These are phyloP conservation scores for Euphorbia tirucalli DNA, from an alignment of 345 rosid genomes.

Conservation along the genomic window DNA sequence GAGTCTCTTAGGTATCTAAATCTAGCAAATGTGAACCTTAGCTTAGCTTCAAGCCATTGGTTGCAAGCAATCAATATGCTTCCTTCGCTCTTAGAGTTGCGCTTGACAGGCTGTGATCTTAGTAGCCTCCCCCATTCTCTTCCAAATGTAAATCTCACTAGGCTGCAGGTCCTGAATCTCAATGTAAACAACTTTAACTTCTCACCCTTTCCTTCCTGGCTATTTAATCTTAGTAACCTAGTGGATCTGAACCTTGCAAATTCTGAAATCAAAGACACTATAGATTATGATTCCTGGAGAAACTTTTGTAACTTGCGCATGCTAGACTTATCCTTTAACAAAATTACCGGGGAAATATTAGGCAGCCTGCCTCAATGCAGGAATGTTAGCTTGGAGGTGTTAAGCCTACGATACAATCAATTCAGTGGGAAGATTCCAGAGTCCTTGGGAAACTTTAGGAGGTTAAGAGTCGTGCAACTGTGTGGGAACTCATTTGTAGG, in stretches of 20 bases:
- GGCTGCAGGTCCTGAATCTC: conserved; percentile 49
- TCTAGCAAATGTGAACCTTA: conserved; percentile 25
- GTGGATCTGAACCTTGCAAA: conserved; percentile 32
- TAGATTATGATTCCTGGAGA: conserved; percentile 35
- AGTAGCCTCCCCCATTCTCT: conserved; percentile 12
- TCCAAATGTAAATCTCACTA: conserved; percentile 32
- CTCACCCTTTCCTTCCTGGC: conserved; percentile 33
- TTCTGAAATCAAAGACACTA: conserved; percentile 24
- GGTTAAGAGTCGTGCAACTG: conserved; percentile 1
- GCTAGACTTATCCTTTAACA: conserved; percentile 49
- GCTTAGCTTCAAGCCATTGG: conserved; percentile 24
- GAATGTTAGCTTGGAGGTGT: conserved; percentile 29
- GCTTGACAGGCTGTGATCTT: conserved; percentile 23
- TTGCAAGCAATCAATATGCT: conserved; percentile 25
- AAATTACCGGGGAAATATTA: conserved; percentile 38
- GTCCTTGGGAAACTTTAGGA: conserved; percentile 13
- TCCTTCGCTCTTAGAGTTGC: conserved; percentile 34
- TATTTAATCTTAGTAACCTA: conserved; percentile 48
- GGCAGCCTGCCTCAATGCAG: conserved; percentile 24
- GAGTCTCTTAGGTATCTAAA: conserved; percentile 21
- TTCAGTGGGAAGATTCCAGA: conserved; percentile 10
- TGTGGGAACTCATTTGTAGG: conserved; percentile 10
- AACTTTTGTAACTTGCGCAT: conserved; percentile 30
- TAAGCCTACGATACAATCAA: conserved; percentile 15
- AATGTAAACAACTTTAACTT: conserved; percentile 44